Evolutionary conservation across 225 moss, liverwort and hornwort genomes (phyloP).

Genomic region (Pleurozium schreberi): DNA sequence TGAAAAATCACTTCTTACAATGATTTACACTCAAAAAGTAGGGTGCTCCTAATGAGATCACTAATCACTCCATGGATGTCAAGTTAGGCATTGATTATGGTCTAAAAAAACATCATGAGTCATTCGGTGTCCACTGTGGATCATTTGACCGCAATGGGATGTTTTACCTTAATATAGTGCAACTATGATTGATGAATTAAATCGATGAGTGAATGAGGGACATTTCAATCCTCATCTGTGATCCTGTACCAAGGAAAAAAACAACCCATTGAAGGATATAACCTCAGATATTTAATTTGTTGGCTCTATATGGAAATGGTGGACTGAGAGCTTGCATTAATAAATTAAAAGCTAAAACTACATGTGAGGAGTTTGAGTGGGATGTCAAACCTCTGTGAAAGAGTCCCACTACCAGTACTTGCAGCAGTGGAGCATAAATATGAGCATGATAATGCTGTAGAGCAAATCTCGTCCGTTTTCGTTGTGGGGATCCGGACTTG

Average conservation of each 20-base stretch:
- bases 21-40: no score
- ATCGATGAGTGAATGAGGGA: neutral
- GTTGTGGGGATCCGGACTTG: no score
- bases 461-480: no score
- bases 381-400: neutral
- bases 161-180: neutral
- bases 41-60: no score
- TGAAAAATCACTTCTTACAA: no score
- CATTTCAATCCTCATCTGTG: neutral
- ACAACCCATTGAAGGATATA: neutral
- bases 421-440: no score
- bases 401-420: neutral
- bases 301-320: neutral
- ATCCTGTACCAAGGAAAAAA: neutral
- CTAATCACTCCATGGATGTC: no score
- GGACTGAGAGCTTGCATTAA: neutral
- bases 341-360: neutral
- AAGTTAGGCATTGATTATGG: no score
- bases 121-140: no score
- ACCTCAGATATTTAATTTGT: neutral
- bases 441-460: neutral
- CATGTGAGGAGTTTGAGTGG: neutral
- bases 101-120: no score
- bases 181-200: neutral
- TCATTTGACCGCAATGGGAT: no score